Base-by-base conservation (phyloP, 208 protist species). In the Acanthamoeba healyi region DNA sequence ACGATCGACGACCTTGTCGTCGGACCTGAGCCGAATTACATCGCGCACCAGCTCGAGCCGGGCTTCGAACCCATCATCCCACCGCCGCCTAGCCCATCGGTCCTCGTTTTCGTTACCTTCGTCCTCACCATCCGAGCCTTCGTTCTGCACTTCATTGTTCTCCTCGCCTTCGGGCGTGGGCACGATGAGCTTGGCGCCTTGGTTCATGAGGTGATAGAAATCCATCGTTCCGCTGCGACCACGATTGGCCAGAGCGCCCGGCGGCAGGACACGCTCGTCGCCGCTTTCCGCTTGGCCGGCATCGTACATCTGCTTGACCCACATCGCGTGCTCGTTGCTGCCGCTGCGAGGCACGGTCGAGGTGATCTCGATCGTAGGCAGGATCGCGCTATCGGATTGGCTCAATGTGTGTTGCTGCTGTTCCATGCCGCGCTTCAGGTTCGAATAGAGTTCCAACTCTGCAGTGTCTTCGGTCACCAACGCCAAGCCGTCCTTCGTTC, bases 1-100 rank as follows among this genome's bases (percentile, higher is more conserved):
- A 2, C 29, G 63, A 36, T 72, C 67, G 67, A n/a, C 38, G 38
- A 9, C 63, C 38, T 77, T 32, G 67, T n/a, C 38, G 14, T 46
- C 36, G 67, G 29, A 1, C 34, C 44, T 77, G 67, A 77, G 67
- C 22, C 67, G 67, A 36, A 77, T 77, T 10, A 77, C 29, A 17
- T 77, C 67, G 19, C 34, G 67, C 36, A 77, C 67, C 29, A 77
- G 67, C 38, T 77, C 67, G 67, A 77, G 67, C 14, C 17, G 67
- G 5, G 58, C 58, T 26, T 65, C 58, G n/a, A 17, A 34, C 22
- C 58, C 58, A 7, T 65, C 58, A 5, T 32, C 58, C 58, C 58
- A 65, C 58, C 58, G 58, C 32, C 58, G 58, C 32, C 58, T 17
- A 4, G 58, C 26, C n/a, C 58, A 44, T 77, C 67, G 67, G 12